A percentile compares a stretch with the other conserved stretches of the same genome.
Evolutionary conservation across 495 filamentous ascomycete species (phyloP).

Genomic region (Hypoxylon fuscum): DNA sequence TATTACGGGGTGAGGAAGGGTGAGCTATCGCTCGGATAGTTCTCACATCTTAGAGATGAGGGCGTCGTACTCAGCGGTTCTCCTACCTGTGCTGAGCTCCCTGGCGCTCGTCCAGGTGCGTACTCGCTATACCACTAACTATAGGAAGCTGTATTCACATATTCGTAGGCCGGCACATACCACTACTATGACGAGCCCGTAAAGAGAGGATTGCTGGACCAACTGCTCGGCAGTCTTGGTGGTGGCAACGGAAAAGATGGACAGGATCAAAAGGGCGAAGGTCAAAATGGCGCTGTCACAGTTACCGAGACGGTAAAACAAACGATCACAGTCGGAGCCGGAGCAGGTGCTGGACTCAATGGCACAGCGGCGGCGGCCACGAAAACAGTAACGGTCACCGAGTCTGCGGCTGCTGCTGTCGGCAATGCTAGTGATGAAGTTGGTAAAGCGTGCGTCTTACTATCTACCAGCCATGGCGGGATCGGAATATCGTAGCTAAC

Average conservation of each 20-base stretch:
- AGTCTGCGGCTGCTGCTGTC: conserved; percentile 16
- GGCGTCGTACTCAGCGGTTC: conserved; percentile 37
- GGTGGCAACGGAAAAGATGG: conserved; percentile 21
- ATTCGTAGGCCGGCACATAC: conserved; percentile 48
- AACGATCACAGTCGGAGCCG: conserved; percentile 41
- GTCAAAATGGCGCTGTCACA: conserved; percentile 35
- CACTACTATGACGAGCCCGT: conserved; percentile 40
- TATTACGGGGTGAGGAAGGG: conserved; percentile 10
- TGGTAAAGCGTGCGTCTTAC: conserved; percentile 19
- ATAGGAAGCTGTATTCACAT: conserved; percentile 18
- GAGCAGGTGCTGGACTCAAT: conserved; percentile 34
- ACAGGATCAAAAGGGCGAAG: conserved; percentile 16
- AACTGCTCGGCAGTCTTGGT: conserved; percentile 37
- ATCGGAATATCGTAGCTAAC: conserved; percentile 1
- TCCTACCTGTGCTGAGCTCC: conserved; percentile 48
- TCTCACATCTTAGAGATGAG: conserved; percentile 50
- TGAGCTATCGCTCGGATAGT: conserved; percentile 28
- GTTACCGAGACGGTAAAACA: conserved; percentile 53
- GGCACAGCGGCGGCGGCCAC: conserved; percentile 39
- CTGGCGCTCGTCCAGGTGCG: conserved; percentile 54
- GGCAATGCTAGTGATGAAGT: conserved; percentile 13
- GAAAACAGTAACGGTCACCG: conserved; percentile 46
- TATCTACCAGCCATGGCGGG: not conserved
- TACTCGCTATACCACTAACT: not conserved
- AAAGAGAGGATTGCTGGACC: conserved; percentile 38